These are phyloP conservation scores for Paraconiothyrium sp. DNA, from an alignment of 2,329 filamentous ascomycete species.

Conservation along the genomic window DNA sequence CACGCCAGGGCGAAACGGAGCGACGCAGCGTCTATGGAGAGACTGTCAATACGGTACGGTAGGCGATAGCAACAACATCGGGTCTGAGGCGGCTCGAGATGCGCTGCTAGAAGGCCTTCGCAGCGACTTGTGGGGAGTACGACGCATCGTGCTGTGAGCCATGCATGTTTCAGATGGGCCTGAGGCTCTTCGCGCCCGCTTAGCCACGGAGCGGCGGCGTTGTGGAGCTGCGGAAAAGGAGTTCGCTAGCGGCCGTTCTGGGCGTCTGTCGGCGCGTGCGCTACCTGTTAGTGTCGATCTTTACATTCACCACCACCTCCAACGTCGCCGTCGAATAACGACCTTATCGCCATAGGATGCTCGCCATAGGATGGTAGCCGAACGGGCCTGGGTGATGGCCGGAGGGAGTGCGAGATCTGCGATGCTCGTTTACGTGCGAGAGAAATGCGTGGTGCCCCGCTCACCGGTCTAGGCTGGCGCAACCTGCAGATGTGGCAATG, in stretches of 20 bases:
- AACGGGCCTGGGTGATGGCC: too few relatives aligned
- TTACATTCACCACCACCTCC: not conserved
- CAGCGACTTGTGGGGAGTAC: not conserved
- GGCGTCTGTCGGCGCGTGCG: not conserved
- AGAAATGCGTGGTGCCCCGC: too few relatives aligned
- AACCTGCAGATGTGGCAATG: too few relatives aligned
- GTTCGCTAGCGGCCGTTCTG: not conserved
- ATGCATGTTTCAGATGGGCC: not conserved
- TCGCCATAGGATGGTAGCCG: not conserved
- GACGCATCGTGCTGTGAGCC: not conserved
- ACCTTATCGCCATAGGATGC: not conserved
- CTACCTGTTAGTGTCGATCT: not conserved
- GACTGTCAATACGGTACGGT: not conserved
- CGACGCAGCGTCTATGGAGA: not conserved
- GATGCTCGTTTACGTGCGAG: too few relatives aligned
- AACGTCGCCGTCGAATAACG: too few relatives aligned
- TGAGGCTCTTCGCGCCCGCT: not conserved
- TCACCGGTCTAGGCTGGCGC: too few relatives aligned
- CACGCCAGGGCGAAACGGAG: not conserved
- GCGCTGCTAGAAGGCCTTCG: slow-evolving; percentile 3
- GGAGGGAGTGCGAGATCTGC: too few relatives aligned
- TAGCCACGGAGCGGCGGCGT: slow-evolving; percentile 1
- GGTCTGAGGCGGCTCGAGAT: not conserved
- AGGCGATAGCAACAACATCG: not conserved
- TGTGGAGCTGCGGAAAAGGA: slow-evolving; percentile 13